Base-by-base conservation (phyloP, 306 rosid genomes). In the Astragalus membranaceus region DNA sequence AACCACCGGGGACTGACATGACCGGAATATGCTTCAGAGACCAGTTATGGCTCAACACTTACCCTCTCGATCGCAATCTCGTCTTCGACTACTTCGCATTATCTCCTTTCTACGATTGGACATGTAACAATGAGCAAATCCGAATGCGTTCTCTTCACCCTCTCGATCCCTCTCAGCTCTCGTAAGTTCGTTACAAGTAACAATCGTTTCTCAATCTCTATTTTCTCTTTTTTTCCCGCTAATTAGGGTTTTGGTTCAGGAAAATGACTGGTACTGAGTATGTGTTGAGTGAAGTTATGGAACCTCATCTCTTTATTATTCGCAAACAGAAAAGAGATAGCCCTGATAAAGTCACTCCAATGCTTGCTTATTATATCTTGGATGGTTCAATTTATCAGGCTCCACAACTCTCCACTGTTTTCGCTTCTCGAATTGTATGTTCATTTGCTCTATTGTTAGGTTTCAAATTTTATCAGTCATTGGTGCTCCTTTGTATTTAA, bases 351-450 rank as follows among this genome's bases (percentile, higher is more conserved):
- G 94, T 90, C 67, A 90, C 95, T 0, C 92, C 92, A 0, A 84
- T 87, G 94, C 85, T 94, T 55, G 87, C 96, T 5, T 90, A 94
- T 67, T 88, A 90, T 60, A 57, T 88, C 47, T 82, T 90, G 86
- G 98, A 94, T 75, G 97, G 98, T 72, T 90, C 97, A 1, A 88
- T 94, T 26, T 90, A 94, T 80, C 98, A 94, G 76, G 89, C 96
- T 70, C 97, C 96, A 0, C 98, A 94, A 41, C 94, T 94, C 3
- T 81, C 87, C 84, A 94, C 78, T 87, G 96, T 94, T 66, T 90
- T 94, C 68, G 89, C 97, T n/a, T 87, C 98, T 70, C 84, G 96
- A 76, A 78, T 90, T 72, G 98, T 90, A 67, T 71, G 89, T 48
- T 62, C 75, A 0, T 33, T 13, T 69, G 20, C 53, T 41, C 53